phyloP scores from a whole-genome alignment of 2,329 filamentous ascomycete species.

The Nothophoma quercina region DNA sequence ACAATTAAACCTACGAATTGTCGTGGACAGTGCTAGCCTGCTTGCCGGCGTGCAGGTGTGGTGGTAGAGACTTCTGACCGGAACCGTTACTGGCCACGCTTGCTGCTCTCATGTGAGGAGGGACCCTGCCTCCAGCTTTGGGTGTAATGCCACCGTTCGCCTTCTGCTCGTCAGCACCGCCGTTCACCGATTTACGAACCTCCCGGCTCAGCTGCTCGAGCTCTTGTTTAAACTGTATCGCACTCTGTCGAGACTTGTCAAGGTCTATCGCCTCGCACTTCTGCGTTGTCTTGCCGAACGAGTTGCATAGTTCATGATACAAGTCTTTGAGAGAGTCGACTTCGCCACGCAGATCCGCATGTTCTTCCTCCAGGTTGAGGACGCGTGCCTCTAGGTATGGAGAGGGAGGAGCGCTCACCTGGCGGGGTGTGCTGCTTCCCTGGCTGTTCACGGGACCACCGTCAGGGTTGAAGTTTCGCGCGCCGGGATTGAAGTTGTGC shows the following conservation, averaged over 20 bases:
- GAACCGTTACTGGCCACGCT: conserved; percentile 11
- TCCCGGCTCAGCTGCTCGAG: conserved; percentile 27
- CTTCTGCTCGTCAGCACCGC: conserved; percentile 20
- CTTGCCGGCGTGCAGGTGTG: conserved; percentile 24
- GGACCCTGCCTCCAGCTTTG: conserved; percentile 12
- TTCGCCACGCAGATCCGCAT: conserved; percentile 23
- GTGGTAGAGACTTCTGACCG: conserved; percentile 24
- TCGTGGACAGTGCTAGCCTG: background rate
- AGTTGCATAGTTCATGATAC: conserved; percentile 24
- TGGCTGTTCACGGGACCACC: background rate
- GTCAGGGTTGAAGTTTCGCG: conserved; percentile 14
- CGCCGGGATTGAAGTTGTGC: conserved; percentile 20
- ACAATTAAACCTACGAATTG: conserved; percentile 11
- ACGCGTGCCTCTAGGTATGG: conserved; percentile 28
- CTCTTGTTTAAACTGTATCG: conserved; percentile 22
- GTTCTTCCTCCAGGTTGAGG: conserved; percentile 26
- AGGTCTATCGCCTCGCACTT: conserved; percentile 24
- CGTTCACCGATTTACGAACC: conserved; percentile 11
- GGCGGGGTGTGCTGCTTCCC: conserved; percentile 12
- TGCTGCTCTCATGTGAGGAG: conserved; percentile 13
- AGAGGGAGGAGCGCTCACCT: conserved; percentile 23
- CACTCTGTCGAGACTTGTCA: conserved; percentile 20
- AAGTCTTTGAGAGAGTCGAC: conserved; percentile 25
- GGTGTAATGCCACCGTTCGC: conserved; percentile 7
- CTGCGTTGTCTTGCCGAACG: conserved; percentile 31